Evolutionary conservation across 1,139 yeast genomes (phyloP).

Genomic region (Geotrichum cucujoidarum): DNA sequence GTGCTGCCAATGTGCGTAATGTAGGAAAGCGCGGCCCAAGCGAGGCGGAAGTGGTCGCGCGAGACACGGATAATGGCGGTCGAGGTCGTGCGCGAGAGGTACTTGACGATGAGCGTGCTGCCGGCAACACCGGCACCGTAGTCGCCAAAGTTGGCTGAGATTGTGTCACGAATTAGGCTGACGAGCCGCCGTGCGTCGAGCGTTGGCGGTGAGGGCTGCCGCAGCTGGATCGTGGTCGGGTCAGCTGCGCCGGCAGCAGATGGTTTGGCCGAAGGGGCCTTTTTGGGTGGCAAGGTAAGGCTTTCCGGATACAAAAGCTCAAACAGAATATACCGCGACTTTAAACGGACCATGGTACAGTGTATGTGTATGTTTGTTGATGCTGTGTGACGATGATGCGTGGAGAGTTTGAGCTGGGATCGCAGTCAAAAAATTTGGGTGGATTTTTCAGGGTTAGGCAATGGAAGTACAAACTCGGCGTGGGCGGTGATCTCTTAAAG

Average conservation of each 20-base stretch:
- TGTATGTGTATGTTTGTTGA: no score
- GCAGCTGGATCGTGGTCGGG: slow-evolving; percentile 31
- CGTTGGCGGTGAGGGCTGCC: slow-evolving; percentile 22
- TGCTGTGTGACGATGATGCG: no score
- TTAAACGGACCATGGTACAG: slow-evolving; percentile 79
- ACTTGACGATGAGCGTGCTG: slow-evolving; percentile 55
- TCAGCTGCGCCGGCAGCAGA: slow-evolving; percentile 31
- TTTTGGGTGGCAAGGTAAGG: slow-evolving; percentile 21
- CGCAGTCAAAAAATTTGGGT: no score
- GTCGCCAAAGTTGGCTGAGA: slow-evolving; percentile 70
- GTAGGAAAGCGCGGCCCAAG: slow-evolving; percentile 66
- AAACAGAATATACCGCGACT: slow-evolving; percentile 76
- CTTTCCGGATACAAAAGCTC: slow-evolving; percentile 62
- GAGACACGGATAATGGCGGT: slow-evolving; percentile 81
- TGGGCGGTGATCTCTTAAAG: no score
- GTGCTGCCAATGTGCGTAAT: slow-evolving; percentile 52
- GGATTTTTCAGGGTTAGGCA: no score
- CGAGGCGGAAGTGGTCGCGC: slow-evolving; percentile 56
- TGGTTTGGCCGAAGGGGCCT: slow-evolving; percentile 45
- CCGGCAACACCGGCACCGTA: slow-evolving; percentile 66
- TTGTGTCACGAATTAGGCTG: slow-evolving; percentile 48
- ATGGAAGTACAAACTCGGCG: no score
- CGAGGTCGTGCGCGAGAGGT: slow-evolving; percentile 75
- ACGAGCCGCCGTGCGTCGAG: slow-evolving; percentile 28
- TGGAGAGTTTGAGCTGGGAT: no score